phyloP scores from a whole-genome alignment of 2,329 filamentous ascomycete species.

The Alternaria alternata region DNA sequence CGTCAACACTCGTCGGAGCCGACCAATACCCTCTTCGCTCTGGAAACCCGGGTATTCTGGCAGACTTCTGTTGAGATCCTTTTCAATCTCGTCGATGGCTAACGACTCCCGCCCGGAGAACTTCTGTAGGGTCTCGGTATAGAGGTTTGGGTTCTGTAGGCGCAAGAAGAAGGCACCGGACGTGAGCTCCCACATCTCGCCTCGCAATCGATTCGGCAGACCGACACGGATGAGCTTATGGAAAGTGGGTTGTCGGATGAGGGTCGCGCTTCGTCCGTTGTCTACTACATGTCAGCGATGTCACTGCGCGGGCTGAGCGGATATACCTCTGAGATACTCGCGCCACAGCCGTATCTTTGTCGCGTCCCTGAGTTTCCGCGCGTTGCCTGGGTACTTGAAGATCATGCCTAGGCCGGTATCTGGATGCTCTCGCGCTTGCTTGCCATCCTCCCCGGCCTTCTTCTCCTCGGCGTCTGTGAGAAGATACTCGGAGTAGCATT shows the following conservation, averaged over 20 bases:
- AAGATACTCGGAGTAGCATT: conserved; percentile 79
- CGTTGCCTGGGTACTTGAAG: conserved; percentile 93
- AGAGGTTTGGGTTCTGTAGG: conserved; percentile 84
- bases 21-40: conserved; percentile 90
- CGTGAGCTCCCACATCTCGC: conserved; percentile 95
- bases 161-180: conserved; percentile 91
- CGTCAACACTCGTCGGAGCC: conserved; percentile 87
- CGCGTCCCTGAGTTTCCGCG: conserved; percentile 89
- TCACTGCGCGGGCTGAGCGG: conserved; percentile 1
- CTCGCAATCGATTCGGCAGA: conserved; percentile 87
- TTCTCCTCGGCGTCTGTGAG: conserved; percentile 57
- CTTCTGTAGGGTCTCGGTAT: conserved; percentile 82
- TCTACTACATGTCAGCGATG: conserved; percentile 58
- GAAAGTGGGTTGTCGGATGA: conserved; percentile 95
- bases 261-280: conserved; percentile 89
- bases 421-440: conserved; percentile 68
- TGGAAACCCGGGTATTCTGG: conserved; percentile 98
- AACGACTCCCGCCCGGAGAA: conserved; percentile 87
- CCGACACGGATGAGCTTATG: conserved; percentile 97
- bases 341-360: conserved; percentile 99
- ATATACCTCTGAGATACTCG: conserved; percentile 78
- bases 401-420: conserved; percentile 92
- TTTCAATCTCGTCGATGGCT: conserved; percentile 98
- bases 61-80: conserved; percentile 93
- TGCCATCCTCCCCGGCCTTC: conserved; percentile 45